These are phyloP conservation scores for Globisporangium barbulae DNA, from an alignment of 352 stramenopile genomes.

Conservation along the genomic window DNA sequence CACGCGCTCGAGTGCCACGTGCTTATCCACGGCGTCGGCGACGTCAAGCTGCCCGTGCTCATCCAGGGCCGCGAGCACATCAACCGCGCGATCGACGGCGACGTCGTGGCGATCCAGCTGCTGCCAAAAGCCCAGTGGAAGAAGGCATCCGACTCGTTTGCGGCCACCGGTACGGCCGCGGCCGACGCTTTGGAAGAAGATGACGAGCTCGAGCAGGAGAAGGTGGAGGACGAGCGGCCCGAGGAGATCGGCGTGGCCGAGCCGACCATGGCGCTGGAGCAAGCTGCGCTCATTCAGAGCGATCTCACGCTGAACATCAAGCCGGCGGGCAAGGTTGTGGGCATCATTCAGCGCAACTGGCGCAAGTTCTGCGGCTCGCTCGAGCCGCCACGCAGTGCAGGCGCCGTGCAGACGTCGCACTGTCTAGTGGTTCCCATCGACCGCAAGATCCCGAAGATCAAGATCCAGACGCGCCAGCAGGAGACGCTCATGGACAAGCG, in stretches of 20 bases:
- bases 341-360: constrained; percentile 93
- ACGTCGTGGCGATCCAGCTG: constrained; percentile 96
- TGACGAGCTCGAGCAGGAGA: constrained; percentile 33
- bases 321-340: constrained; percentile 82
- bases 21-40: constrained; percentile 65
- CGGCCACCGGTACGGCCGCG: constrained; percentile 34
- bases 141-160: constrained; percentile 69
- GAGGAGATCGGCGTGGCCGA: constrained; percentile 47
- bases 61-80: constrained; percentile 85
- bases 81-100: constrained; percentile 97
- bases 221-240: constrained; percentile 24
- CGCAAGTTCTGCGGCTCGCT: constrained; percentile 93
- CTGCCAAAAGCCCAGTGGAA: constrained; percentile 84
- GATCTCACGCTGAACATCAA: constrained; percentile 51
- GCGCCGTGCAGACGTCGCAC: constrained; percentile 37
- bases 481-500: constrained; percentile 91
- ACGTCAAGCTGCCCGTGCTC: constrained; percentile 65
- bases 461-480: constrained; percentile 91
- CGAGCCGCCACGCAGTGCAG: constrained; percentile 56
- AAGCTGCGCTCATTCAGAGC: constrained; percentile 54
- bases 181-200: constrained; percentile 46
- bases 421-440: constrained; percentile 87
- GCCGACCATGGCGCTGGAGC: constrained; percentile 61
- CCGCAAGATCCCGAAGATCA: constrained; percentile 91
- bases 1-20: constrained; percentile 82